Evolutionary conservation across 345 rosid species (phyloP), one percentile per base, ranked within the genome.

Genomic region (Turnera subulata): DNA sequence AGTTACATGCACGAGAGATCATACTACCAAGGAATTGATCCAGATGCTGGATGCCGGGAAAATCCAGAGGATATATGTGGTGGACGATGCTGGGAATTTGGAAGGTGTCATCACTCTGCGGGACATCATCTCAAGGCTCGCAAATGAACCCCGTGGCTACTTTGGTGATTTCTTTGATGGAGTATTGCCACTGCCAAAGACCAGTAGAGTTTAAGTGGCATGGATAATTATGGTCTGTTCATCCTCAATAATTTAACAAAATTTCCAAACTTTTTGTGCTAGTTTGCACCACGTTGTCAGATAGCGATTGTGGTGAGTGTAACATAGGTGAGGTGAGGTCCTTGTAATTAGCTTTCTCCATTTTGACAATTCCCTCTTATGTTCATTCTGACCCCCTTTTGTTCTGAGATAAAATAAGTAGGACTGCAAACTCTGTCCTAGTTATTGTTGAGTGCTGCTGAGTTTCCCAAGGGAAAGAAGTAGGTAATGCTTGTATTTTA

Each of bases 101-200:
- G 91, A 90, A 77, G 99, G 99, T 11, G 91, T 85, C 42, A 81
- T 94, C 69, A 94, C 97, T 1, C 78, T 94, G 20, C 73, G 96
- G 62, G 99, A 90, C 80, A 88, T 93, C 47, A 87, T 93, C 52
- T 78, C 95, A 11, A 89, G 82, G 80, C 84, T 90, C 18, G 99
- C 87, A 45, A 89, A 93, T 12, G 97, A 93, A 65, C 99, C 99
- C 15, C 87, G 63, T n/a, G 95, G 95, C 58, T 93, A 94, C 67
- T 94, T 94, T 43, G 99, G 99, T 2, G 95, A 94, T 73, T 94
- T 94, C 84, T 94, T 94, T 42, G 96, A 94, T 37, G 96, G 96
- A 11, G 82, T 88, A 29, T 61, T 88, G 40, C 97, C 97, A 9
- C 70, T 87, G 33, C 99, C 99, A 0, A 56, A 55, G 13, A 84